A percentile compares a stretch with the other conserved stretches of the same genome.
These are phyloP conservation scores for Neopestalotiopsis rosae DNA, from an alignment of 2,329 filamentous ascomycete species.

Conservation along the genomic window DNA sequence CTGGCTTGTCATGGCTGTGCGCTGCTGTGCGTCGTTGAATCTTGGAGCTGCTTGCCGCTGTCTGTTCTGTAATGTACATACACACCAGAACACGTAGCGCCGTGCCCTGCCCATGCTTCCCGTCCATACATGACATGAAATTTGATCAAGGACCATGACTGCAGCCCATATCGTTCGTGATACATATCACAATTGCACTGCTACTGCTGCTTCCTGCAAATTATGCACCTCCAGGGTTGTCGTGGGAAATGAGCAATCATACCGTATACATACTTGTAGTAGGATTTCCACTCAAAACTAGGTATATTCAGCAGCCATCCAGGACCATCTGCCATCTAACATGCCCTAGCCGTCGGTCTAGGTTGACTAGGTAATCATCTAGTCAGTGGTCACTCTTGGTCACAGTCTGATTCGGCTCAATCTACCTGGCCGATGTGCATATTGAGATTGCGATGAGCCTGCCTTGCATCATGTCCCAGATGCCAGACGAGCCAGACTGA, in stretches of 20 bases:
- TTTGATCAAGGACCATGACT: not conserved
- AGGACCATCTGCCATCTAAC: too few species aligned
- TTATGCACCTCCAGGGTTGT: conserved; percentile 13
- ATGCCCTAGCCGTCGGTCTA: too few species aligned
- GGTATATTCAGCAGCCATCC: too few species aligned
- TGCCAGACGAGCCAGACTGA: not conserved
- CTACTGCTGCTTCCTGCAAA: not conserved
- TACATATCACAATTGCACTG: not conserved
- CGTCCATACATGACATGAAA: conserved; percentile 1
- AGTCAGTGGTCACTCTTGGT: not conserved
- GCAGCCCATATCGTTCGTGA: not conserved
- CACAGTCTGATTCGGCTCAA: not conserved
- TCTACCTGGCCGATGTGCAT: conserved; percentile 9
- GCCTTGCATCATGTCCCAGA: not conserved
- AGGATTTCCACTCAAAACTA: too few species aligned
- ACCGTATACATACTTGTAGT: too few species aligned
- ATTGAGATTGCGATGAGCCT: conserved; percentile 5
- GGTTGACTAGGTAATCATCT: not conserved
- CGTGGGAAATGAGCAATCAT: not conserved
- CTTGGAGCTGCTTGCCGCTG: too few species aligned
- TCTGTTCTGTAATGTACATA: not conserved
- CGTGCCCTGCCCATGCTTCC: not conserved
- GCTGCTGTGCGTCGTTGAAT: not conserved
- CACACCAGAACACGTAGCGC: not conserved
- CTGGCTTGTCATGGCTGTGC: not conserved